Base-by-base conservation (phyloP, 495 filamentous ascomycete species). In the Staphylotrichum tortipilum region DNA sequence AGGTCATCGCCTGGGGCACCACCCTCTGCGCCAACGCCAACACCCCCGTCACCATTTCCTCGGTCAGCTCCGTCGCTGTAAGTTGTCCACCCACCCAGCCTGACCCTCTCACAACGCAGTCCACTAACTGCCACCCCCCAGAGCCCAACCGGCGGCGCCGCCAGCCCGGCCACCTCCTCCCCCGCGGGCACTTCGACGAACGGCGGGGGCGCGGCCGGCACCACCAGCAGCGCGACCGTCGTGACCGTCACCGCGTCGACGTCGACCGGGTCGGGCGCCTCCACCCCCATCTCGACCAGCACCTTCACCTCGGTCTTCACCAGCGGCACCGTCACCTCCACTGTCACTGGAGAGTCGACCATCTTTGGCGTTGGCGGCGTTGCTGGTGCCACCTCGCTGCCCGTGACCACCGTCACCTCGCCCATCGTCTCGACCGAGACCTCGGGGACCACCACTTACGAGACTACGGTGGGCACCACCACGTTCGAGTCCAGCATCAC, bases 1-100 rank as follows among this genome's bases (percentile, higher is more conserved):
- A 52, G 12, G 61, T 61, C 33, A 60, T 72, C 53, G 21, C 49
- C 35, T 71, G 65, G 50, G 69, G 56, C 37, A 55, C 64, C 48
- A 50, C 56, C 34, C 55, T 62, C 42, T 73, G 70, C 47, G 54
- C 60, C 35, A 37, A 57, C 57, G 52, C 33, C 37, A 39, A 46
- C 19, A 21, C 23, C n/a, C 19, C 49, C 7, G 29, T 52, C 52
- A 26, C 23, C 41, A 39, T 60, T 15, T 24, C 65, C 14, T 70
- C 71, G 49, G 69, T 33, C 28, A 52, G 39, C 7, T 2, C 33
- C 9, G 50, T 42, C 33, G 31, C 37, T 43, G 58, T 56, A 42
- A 48, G 56, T 50, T 50, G n/a, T 9, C 18, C 30, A n/a, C n/a
- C n/a, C n/a, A n/a, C n/a, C n/a, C n/a, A n/a, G n/a, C n/a, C n/a